Conservation (phyloP, 2,329 filamentous ascomycete genomes). For the Hypoxylon sp. region DNA sequence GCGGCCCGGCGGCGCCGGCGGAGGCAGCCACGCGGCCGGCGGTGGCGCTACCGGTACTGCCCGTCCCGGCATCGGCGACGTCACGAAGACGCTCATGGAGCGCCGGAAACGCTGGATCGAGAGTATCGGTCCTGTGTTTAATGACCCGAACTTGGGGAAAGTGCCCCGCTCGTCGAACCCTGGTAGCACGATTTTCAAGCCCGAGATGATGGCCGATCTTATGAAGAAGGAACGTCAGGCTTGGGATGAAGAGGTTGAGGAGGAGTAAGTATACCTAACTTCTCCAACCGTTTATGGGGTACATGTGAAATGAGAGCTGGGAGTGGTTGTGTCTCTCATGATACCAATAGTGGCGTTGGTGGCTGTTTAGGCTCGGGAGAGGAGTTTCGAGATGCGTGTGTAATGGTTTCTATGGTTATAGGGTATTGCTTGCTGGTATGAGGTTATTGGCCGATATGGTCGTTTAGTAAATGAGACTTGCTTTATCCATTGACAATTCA, state of each 20-base stretch:
- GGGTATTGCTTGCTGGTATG: not conserved
- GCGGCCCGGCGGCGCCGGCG: slow-evolving; percentile 80
- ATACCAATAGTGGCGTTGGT: slow-evolving; percentile 6
- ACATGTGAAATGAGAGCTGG: not conserved
- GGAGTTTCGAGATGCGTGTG: not conserved
- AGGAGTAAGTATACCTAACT: slow-evolving; percentile 62
- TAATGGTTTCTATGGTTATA: not conserved
- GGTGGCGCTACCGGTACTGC: slow-evolving; percentile 73
- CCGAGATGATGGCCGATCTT: slow-evolving; percentile 78
- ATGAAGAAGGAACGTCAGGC: slow-evolving; percentile 83
- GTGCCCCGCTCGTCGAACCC: slow-evolving; percentile 78
- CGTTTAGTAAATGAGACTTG: not conserved
- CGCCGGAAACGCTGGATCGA: slow-evolving; percentile 89
- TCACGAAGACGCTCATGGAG: slow-evolving; percentile 93
- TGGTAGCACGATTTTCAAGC: slow-evolving; percentile 79
- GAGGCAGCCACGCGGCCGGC: slow-evolving; percentile 75
- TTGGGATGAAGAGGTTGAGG: slow-evolving; percentile 86
- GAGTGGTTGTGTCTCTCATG: not conserved
- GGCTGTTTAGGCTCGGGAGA: not conserved
- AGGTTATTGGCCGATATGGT: not conserved
- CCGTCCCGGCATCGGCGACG: slow-evolving; percentile 88
- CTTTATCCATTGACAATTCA: not conserved
- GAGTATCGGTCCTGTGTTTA: slow-evolving; percentile 91
- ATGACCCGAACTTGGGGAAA: slow-evolving; percentile 80
- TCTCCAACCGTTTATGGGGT: no score